These are phyloP conservation scores for Bocquillonia castaneifolia DNA, from an alignment of 441 rosid species.

Conservation along the genomic window DNA sequence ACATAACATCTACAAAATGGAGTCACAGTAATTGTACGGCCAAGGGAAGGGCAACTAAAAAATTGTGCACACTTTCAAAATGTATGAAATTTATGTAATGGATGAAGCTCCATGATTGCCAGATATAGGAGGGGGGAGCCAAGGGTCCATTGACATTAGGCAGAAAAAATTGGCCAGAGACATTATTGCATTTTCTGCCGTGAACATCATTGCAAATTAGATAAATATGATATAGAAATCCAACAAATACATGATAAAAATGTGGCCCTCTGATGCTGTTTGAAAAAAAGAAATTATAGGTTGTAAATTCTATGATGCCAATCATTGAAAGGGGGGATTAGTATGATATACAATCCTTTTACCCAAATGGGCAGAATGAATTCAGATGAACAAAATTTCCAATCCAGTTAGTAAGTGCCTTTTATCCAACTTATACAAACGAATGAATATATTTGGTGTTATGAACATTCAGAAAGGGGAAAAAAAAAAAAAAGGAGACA, in stretches of 20 bases:
- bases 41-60: too few relatives aligned
- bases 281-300: background rate
- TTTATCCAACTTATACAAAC: constrained; percentile 23
- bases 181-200: background rate
- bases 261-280: background rate
- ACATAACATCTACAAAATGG: background rate
- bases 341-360: constrained; percentile 6
- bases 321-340: background rate
- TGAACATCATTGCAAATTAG: background rate
- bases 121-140: too few relatives aligned
- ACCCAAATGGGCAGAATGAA: background rate
- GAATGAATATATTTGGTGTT: constrained; percentile 22
- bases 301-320: background rate
- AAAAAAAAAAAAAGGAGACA: background rate
- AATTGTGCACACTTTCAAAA: too few relatives aligned
- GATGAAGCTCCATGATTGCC: too few relatives aligned
- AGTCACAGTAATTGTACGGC: too few relatives aligned
- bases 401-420: constrained; percentile 14
- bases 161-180: too few relatives aligned
- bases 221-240: background rate
- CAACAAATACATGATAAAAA: too few relatives aligned
- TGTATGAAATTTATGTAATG: too few relatives aligned
- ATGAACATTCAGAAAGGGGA: constrained; percentile 14
- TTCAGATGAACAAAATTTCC: constrained; percentile 19
- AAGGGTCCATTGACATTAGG: background rate